These are phyloP conservation scores for Kluyveromyces dobzhanskii DNA, from an alignment of 805 yeast genomes.

Conservation along the genomic window DNA sequence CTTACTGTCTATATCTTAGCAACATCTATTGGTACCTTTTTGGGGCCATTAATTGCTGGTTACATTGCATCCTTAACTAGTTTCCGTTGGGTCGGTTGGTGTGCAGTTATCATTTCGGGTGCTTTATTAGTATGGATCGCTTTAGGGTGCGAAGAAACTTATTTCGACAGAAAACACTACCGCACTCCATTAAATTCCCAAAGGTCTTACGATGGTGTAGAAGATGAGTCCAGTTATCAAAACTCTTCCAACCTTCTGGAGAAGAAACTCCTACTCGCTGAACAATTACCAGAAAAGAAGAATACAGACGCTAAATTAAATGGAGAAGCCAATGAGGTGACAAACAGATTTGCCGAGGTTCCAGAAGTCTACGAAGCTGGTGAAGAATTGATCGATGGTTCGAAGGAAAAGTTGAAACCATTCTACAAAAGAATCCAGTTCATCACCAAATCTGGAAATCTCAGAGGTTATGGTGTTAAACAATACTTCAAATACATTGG, in stretches of 20 bases:
- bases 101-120: constrained; percentile 56
- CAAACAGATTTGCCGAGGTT: background rate
- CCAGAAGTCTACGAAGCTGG: constrained; percentile 1
- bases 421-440: constrained; percentile 41
- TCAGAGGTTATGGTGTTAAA: constrained; percentile 56
- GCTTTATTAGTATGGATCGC: constrained; percentile 44
- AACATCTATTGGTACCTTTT: constrained; percentile 66
- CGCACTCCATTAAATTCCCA: constrained; percentile 24
- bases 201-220: constrained; percentile 4
- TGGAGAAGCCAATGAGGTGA: constrained; percentile 7
- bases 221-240: constrained; percentile 5
- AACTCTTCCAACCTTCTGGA: background rate
- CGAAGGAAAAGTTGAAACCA: constrained; percentile 33
- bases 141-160: constrained; percentile 64
- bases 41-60: constrained; percentile 78
- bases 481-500: constrained; percentile 50
- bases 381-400: constrained; percentile 31
- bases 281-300: background rate
- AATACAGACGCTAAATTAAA: background rate
- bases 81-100: constrained; percentile 78
- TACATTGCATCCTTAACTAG: constrained; percentile 49
- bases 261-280: background rate
- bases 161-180: constrained; percentile 47
- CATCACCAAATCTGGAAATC: constrained; percentile 49
- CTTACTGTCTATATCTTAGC: constrained; percentile 69